Evolutionary conservation across 139 green algal species (phyloP).

Genomic region (Chlamydomonas sp.): DNA sequence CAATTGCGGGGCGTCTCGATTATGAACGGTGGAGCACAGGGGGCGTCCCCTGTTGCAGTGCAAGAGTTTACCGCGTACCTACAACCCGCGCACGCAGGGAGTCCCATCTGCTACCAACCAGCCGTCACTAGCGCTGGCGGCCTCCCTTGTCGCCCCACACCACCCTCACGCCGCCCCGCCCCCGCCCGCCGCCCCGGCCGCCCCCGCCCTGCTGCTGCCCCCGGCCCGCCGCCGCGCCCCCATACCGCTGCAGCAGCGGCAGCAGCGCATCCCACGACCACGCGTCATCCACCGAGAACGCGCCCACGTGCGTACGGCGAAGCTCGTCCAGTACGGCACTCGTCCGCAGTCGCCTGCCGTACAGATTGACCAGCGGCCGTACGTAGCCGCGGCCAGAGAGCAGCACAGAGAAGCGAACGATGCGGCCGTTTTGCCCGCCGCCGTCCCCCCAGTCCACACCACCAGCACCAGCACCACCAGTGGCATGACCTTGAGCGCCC

Average conservation of each 20-base stretch:
- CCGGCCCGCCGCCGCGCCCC: no score
- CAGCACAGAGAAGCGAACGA: neutral
- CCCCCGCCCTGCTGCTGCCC: no score
- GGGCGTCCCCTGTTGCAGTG: no score
- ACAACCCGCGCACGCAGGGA: no score
- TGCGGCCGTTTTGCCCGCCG: neutral
- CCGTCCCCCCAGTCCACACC: neutral
- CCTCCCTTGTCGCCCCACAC: no score
- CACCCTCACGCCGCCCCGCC: no score
- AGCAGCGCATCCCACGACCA: conserved; percentile 66
- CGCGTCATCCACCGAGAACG: conserved; percentile 53
- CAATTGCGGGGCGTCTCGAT: no score
- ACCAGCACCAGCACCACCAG: neutral
- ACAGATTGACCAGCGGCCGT: conserved; percentile 49
- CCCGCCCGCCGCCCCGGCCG: no score
- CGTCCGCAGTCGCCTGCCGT: conserved; percentile 50
- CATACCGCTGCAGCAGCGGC: conserved; percentile 38
- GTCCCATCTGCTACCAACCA: no score
- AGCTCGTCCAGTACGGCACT: conserved; percentile 43
- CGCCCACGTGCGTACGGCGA: conserved; percentile 48
- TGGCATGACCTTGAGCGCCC: neutral
- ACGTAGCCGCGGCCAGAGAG: conserved; percentile 5
- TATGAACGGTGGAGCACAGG: no score
- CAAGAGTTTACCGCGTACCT: no score
- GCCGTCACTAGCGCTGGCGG: no score